Evolutionary conservation across 192 early-diverging fungal species (phyloP), one percentile per base, ranked within the genome.

Genomic region (Coemansia sp.): DNA sequence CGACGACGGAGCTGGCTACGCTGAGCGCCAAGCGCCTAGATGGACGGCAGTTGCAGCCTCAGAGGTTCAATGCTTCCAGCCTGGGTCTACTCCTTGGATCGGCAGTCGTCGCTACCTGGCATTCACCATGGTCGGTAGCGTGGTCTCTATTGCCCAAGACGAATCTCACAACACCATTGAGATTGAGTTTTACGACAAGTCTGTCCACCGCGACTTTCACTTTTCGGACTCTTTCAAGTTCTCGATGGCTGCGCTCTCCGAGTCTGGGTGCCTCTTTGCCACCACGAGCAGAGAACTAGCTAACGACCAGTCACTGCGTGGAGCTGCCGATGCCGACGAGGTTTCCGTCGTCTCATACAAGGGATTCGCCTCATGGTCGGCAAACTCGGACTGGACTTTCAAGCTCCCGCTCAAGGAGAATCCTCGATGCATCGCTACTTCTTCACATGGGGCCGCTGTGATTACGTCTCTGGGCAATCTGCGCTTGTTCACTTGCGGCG

Each of bases 151-250:
- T 32, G 85, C 90, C 37, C 86, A 93, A 66, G 86, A 84, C 14
- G 66, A 50, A 17, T 78, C 87, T 2, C 88, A 93, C 77, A 86
- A 87, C 23, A 93, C 90, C 12, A 71, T 99, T 15, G 90, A 93
- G 71, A 90, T 99, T 5, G 91, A 93, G 51, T 96, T 93, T 67
- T 91, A 95, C 75, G 95, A 99, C 85, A 89, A 93, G 66, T 85
- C 93, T 15, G 64, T 87, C 7, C 78, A 87, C 50, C 86, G 93
- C 38, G 90, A 91, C 63, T 91, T 92, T 55, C 90, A 91, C 73
- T 96, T 98, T 57, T 87, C 89, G 3, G 94, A 98, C 69, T 85
- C 87, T 67, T 84, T 86, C 72, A 87, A 90, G 44, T 94, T 88
- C 80, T 85, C 89, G 4, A 86, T 97, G 87, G 95, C 93, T 0